Evolutionary conservation across 2,329 filamentous ascomycete genomes (phyloP).

Genomic region (Verticillium tricorpus): DNA sequence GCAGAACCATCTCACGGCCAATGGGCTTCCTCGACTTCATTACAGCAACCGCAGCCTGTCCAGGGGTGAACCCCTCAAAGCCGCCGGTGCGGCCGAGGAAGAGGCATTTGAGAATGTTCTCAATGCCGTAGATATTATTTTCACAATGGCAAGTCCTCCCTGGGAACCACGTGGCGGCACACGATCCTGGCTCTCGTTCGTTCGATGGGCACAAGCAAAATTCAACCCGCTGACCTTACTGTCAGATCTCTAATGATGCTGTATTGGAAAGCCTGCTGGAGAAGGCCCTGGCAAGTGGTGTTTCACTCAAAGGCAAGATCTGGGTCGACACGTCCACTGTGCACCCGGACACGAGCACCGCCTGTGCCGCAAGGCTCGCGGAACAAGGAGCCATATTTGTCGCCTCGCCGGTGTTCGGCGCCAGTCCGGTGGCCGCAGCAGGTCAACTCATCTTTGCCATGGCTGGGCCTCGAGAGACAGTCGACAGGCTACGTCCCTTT

Average conservation of each 20-base stretch:
- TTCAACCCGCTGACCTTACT: too few species aligned
- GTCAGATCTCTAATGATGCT: too few species aligned
- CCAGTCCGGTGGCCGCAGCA: slow-evolving; percentile 33
- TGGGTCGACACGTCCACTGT: slow-evolving; percentile 21
- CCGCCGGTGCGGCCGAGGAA: slow-evolving; percentile 26
- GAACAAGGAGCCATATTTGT: slow-evolving; percentile 19
- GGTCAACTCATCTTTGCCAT: slow-evolving; percentile 38
- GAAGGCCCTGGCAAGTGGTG: slow-evolving; percentile 1
- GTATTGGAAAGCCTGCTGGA: slow-evolving; percentile 9
- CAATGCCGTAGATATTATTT: slow-evolving; percentile 30
- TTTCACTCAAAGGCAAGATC: slow-evolving; percentile 11
- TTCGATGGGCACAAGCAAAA: too few species aligned
- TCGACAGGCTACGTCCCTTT: slow-evolving; percentile 27
- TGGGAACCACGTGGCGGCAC: too few species aligned
- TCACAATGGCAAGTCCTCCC: slow-evolving; percentile 24
- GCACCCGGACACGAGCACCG: slow-evolving; percentile 22
- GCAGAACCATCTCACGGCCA: slow-evolving; percentile 29
- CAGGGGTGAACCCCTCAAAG: slow-evolving; percentile 27
- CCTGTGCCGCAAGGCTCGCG: slow-evolving; percentile 6
- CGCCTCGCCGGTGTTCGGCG: slow-evolving; percentile 35
- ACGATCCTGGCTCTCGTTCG: too few species aligned
- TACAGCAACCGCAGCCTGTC: slow-evolving; percentile 34
- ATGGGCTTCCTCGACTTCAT: slow-evolving; percentile 24
- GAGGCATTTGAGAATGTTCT: slow-evolving; percentile 28
- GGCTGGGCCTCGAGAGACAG: slow-evolving; percentile 27